Conservation (phyloP, 441 rosid genomes). For the Sinapis alba region DNA sequence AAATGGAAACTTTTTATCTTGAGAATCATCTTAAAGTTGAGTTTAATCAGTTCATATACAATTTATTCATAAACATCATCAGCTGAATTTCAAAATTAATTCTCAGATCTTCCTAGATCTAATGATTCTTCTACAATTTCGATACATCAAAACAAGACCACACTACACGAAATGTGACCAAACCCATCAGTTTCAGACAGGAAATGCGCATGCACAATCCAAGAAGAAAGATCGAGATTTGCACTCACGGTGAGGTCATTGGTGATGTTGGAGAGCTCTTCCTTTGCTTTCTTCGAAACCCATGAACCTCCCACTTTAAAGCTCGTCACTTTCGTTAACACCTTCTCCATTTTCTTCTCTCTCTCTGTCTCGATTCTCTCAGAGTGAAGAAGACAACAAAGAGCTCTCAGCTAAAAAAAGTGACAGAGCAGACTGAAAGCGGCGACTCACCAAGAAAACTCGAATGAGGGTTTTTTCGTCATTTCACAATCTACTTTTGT, state of each 20-base stretch:
- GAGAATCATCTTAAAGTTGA: background rate
- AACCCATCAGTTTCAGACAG: background rate
- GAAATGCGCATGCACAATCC: conserved; percentile 4
- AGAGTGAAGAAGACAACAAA: conserved; percentile 11
- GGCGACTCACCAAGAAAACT: conserved; percentile 18
- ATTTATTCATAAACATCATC: background rate
- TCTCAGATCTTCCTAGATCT: conserved; percentile 47
- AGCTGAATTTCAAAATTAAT: conserved; percentile 25
- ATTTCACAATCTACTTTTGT: background rate
- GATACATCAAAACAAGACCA: conserved; percentile 26
- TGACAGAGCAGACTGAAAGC: conserved; percentile 35
- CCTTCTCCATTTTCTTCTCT: conserved; percentile 73
- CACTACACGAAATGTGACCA: conserved; percentile 31
- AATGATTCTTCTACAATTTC: conserved; percentile 23
- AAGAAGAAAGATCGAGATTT: background rate
- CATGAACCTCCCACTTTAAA: conserved; percentile 75
- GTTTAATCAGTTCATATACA: background rate
- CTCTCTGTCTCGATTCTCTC: conserved; percentile 22
- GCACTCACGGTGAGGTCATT: conserved; percentile 66
- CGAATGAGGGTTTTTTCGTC: conserved; percentile 8
- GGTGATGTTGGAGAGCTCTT: conserved; percentile 74
- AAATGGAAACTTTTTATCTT: background rate
- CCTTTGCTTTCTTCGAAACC: conserved; percentile 88
- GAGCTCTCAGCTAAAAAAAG: conserved; percentile 11
- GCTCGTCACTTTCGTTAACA: conserved; percentile 77